Base-by-base conservation (phyloP, 352 stramenopile genomes). In the Globisporangium ultimum region DNA sequence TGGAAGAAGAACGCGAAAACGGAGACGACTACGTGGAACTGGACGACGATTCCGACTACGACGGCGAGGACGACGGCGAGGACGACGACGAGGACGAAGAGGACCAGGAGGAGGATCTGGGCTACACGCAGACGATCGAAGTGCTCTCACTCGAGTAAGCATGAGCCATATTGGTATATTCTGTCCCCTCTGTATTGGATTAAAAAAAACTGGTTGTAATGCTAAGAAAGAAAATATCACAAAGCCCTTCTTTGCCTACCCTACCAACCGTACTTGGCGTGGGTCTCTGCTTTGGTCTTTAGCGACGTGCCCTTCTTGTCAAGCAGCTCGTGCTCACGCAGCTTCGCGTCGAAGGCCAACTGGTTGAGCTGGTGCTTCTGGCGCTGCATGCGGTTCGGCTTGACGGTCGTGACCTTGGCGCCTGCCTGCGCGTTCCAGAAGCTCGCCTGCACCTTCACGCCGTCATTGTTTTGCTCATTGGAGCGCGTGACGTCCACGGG, bases 311-410 rank as follows among this genome's bases (percentile, higher is more conserved):
- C 64, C 58, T 86, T 85, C 46, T 76, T 76, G 50, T 92, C 79
- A 21, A 88, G 64, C 53, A 92, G 64, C 40, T 92, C 80, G 56
- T 87, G 80, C 58, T 92, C 83, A 24, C 78, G 78, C 32, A 64
- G 49, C 68, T 90, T 89, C 48, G 83, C 83, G 58, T 92, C 83
- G 40, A 92, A 92, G 0, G 83, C 81, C 18, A 92, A 74, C 60
- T 92, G 83, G 66, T 92, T 92, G 48, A 92, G 70, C 60, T 92
- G 83, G 56, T 92, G 83, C 65, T 87, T 89, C 58, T 90, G 80
- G 58, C 83, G 66, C 59, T 92, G 83, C 59, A 92, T 66, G 21
- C 83, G 79, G 63, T 70, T 91, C 18, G 81, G 81, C 55, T 91
- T 91, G 32, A 68, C 66, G 3, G 76, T 76, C 18, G 81, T 61